A percentile compares a stretch with the other conserved stretches of the same genome.
Evolutionary conservation across 257 asterid species (phyloP).

Genomic region (Ophiorrhiza pumila): DNA sequence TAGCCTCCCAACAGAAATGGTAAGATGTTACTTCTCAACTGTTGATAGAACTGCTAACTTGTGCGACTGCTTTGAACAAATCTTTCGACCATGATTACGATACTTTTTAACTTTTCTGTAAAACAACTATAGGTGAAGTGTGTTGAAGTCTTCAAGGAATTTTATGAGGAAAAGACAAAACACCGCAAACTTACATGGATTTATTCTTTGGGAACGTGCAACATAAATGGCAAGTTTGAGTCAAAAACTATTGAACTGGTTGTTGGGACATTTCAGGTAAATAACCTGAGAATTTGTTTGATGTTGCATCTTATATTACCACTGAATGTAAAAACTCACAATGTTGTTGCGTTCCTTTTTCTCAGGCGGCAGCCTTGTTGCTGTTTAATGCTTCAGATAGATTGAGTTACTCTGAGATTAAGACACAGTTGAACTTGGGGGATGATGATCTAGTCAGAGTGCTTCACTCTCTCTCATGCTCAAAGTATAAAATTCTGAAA

Average conservation of each 20-base stretch:
- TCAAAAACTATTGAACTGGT: conserved; percentile 46
- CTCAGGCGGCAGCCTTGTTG: conserved; percentile 56
- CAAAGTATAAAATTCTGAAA: conserved; percentile 50
- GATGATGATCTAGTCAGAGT: conserved; percentile 53
- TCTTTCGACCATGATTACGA: not conserved
- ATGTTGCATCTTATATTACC: not conserved
- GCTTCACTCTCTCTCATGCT: conserved; percentile 59
- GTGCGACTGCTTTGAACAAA: conserved; percentile 2
- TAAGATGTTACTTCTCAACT: conserved; percentile 2
- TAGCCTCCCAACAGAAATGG: conserved; percentile 60
- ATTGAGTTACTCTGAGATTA: conserved; percentile 50
- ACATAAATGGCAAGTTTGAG: conserved; percentile 47
- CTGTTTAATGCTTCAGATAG: conserved; percentile 46
- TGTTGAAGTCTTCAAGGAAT: conserved; percentile 52
- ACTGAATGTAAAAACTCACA: not conserved
- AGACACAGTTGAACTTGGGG: conserved; percentile 41
- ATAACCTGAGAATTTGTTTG: not conserved
- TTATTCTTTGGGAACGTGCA: conserved; percentile 50
- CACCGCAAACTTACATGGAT: conserved; percentile 56
- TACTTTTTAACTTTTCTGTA: conserved; percentile 7
- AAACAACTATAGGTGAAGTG: conserved; percentile 46
- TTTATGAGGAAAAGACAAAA: conserved; percentile 37
- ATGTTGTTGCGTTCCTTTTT: not conserved
- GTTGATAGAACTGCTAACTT: not conserved
- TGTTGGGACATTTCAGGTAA: conserved; percentile 52